Evolutionary conservation across 768 basidiomycete species (phyloP).

Genomic region (Termitomyces sp.): DNA sequence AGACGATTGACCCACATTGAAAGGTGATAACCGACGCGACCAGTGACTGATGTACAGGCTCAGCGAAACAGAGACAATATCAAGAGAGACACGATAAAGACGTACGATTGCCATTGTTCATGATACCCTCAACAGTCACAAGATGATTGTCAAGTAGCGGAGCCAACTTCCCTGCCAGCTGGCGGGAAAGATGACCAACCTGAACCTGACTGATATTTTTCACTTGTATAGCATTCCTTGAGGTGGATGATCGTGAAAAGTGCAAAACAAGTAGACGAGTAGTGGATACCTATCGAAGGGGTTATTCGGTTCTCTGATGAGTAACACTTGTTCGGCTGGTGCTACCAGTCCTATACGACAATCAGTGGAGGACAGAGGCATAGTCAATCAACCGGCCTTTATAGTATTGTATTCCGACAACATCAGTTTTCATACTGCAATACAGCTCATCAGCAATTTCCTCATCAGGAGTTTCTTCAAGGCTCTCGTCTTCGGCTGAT

Average conservation of each 20-base stretch:
- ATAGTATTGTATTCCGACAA: slow-evolving; percentile 87
- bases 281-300: slow-evolving; percentile 53
- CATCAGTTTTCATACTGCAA: slow-evolving; percentile 47
- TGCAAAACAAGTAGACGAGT: no score
- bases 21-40: slow-evolving; percentile 43
- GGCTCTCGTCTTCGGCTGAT: slow-evolving; percentile 30
- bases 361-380: slow-evolving; percentile 7
- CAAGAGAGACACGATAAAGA: not conserved
- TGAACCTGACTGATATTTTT: slow-evolving; percentile 67
- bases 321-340: slow-evolving; percentile 67
- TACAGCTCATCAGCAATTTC: slow-evolving; percentile 66
- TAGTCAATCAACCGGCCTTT: slow-evolving; percentile 33
- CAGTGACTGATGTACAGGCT: slow-evolving; percentile 27
- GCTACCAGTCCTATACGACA: slow-evolving; percentile 62
- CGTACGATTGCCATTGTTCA: slow-evolving; percentile 65
- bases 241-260: not conserved
- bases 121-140: slow-evolving; percentile 68
- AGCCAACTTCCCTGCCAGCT: slow-evolving; percentile 53
- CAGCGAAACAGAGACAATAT: slow-evolving; percentile 2
- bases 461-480: slow-evolving; percentile 38
- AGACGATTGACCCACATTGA: slow-evolving; percentile 43
- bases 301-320: slow-evolving; percentile 65
- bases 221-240: slow-evolving; percentile 76
- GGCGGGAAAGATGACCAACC: slow-evolving; percentile 76
- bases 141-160: slow-evolving; percentile 60